Evolutionary conservation across 352 stramenopile species (phyloP), one percentile per base, ranked within the genome.

Genomic region (Thraustochytrium sp.): DNA sequence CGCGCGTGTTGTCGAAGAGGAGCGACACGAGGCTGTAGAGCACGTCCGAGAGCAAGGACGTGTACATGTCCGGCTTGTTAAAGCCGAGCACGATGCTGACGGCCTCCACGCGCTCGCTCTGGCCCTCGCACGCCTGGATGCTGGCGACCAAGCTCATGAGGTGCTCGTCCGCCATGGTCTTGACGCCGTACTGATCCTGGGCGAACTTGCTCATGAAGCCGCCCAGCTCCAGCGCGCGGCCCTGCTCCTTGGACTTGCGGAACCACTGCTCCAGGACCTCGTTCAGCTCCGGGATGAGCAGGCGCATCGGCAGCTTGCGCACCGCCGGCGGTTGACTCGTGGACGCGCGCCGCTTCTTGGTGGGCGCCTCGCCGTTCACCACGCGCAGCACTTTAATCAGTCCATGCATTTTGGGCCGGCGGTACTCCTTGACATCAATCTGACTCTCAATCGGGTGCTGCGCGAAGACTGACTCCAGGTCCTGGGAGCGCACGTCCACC

Each of bases 141-240:
- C 49, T 55, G 8, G 36, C 5, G 23, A 55, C 26, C 5, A 82
- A 23, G 34, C 31, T 55, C 8, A 48, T 34, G 8, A 82, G 38
- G 37, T 82, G 72, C 26, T 82, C 37, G 16, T 82, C 72, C 11
- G 72, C 37, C 72, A 82, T 82, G 9, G 38, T 82, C 46, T 82
- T 82, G 5, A 82, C 34, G 37, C 72, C 72, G 37, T 82, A 82
- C 26, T 82, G 72, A 23, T 82, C 46, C 16, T 23, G 18, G 18
- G 72, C 46, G 42, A 82, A 82, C 26, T 82, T 68, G 9, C 21
- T n/a, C 11, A 68, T 44, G 78, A 82, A 82, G 8, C 78, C 54
- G n/a, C 49, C 13, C 31, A 82, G 54, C 5, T 51, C 37, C 8
- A 72, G 26, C 23, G 54, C 44, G 8, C 34, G 42, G 34, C 54